phyloP scores from a whole-genome alignment of 257 asterid species.

The Nicotiana noctiflora region DNA sequence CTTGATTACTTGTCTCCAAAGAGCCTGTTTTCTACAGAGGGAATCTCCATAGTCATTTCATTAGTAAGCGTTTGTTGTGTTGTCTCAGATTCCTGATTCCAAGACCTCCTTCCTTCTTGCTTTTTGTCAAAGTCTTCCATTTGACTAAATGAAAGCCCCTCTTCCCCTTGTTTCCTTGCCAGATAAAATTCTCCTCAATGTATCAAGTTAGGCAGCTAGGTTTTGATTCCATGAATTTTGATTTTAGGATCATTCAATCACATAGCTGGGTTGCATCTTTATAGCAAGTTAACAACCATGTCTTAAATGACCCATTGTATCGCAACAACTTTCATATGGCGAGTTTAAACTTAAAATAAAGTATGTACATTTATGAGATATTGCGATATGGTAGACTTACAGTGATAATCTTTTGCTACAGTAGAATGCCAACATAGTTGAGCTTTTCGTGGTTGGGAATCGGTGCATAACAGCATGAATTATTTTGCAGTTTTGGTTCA shows the following conservation, averaged over 20 bases:
- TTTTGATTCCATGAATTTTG: neutral
- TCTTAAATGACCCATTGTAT: neutral
- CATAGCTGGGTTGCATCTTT: neutral
- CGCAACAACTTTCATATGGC: neutral
- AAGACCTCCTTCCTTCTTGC: no score
- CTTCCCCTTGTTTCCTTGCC: no score
- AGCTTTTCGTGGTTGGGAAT: neutral
- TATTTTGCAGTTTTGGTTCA: neutral
- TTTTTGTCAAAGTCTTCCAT: no score
- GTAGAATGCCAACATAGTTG: neutral
- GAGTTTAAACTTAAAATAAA: neutral
- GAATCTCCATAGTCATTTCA: no score
- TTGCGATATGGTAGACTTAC: neutral
- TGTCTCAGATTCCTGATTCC: no score
- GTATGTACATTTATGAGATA: neutral
- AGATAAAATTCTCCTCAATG: no score
- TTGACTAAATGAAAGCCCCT: no score
- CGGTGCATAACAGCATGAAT: neutral
- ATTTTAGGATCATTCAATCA: neutral
- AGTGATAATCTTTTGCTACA: no score
- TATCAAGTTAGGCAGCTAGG: neutral
- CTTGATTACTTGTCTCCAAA: neutral
- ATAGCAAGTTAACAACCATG: neutral
- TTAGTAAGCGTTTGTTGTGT: no score
- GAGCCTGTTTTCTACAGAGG: no score